These are phyloP conservation scores for Ammopiptanthus mongolicus DNA, from an alignment of 306 rosid species.

Conservation along the genomic window DNA sequence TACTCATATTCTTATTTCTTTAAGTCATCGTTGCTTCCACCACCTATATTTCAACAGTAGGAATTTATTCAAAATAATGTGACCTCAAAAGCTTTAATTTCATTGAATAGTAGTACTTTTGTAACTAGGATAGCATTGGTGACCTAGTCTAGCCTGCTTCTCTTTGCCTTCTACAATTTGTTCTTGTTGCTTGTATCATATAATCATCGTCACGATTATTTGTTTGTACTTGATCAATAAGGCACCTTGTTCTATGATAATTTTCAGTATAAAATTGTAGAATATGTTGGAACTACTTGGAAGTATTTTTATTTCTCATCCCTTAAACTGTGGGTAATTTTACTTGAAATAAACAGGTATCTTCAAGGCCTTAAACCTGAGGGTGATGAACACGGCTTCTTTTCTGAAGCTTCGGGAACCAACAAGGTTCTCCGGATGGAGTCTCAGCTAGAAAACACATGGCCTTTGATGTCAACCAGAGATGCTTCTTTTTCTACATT, in stretches of 20 bases:
- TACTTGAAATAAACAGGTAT: constrained; percentile 29
- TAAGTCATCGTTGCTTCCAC: not conserved
- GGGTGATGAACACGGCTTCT: constrained; percentile 26
- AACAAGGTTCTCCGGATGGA: constrained; percentile 29
- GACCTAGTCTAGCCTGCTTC: not conserved
- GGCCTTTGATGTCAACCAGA: constrained; percentile 34
- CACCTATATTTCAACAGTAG: not conserved
- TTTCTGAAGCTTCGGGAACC: constrained; percentile 33
- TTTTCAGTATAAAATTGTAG: not conserved
- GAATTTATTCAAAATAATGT: not conserved
- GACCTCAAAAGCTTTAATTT: not conserved
- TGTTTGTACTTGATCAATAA: not conserved
- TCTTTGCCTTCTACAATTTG: not conserved
- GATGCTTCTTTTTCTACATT: constrained; percentile 30
- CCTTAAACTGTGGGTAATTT: not conserved
- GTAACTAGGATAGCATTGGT: not conserved
- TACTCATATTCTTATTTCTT: not conserved
- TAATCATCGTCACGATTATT: not conserved
- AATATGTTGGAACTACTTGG: no score
- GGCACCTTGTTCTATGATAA: not conserved
- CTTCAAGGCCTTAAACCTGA: constrained; percentile 35
- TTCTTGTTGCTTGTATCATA: not conserved
- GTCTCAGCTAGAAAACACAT: constrained; percentile 32
- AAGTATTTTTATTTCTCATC: not conserved
- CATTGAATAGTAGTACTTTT: not conserved